Evolutionary conservation across 148 eudicot species (phyloP).

Genomic region (Diospyros lotus): DNA sequence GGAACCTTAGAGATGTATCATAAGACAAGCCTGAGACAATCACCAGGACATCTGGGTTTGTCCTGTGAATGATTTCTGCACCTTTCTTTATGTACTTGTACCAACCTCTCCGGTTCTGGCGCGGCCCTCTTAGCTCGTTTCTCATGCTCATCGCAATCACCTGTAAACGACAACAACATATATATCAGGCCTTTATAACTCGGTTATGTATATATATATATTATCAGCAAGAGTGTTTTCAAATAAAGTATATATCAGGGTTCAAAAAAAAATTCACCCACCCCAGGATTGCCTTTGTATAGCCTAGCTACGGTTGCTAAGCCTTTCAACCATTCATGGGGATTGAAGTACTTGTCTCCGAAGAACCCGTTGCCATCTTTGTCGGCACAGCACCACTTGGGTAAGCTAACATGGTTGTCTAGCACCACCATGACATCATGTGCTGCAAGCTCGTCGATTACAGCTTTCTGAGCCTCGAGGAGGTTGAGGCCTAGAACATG

Average conservation of each 20-base stretch:
- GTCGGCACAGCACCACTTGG: conserved; percentile 40
- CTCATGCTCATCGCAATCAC: conserved; percentile 23
- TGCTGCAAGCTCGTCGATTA: conserved; percentile 28
- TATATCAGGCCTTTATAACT: too few species aligned
- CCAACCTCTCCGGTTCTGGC: conserved; percentile 4
- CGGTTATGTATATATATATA: not conserved
- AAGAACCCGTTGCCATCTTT: conserved; percentile 53
- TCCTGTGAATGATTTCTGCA: conserved; percentile 26
- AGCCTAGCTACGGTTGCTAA: conserved; percentile 21
- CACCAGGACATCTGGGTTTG: conserved; percentile 29
- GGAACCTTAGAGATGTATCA: conserved; percentile 26
- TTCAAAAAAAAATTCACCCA: conserved; percentile 17
- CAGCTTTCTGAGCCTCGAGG: conserved; percentile 32
- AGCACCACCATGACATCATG: conserved; percentile 33
- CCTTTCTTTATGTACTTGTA: conserved; percentile 19
- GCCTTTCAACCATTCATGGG: conserved; percentile 40
- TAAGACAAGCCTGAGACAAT: conserved; percentile 36
- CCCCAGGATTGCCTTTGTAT: conserved; percentile 29
- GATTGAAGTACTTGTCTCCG: conserved; percentile 38
- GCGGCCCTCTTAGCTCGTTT: conserved; percentile 18
- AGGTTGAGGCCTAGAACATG: conserved; percentile 18
- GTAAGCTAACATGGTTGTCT: conserved; percentile 48
- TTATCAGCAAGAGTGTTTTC: too few species aligned
- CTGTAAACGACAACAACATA: not conserved
- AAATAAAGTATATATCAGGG: not conserved